These are phyloP conservation scores for Ampelocalamus luodianensis DNA, from an alignment of 176 grass and related monocot species.

Conservation along the genomic window DNA sequence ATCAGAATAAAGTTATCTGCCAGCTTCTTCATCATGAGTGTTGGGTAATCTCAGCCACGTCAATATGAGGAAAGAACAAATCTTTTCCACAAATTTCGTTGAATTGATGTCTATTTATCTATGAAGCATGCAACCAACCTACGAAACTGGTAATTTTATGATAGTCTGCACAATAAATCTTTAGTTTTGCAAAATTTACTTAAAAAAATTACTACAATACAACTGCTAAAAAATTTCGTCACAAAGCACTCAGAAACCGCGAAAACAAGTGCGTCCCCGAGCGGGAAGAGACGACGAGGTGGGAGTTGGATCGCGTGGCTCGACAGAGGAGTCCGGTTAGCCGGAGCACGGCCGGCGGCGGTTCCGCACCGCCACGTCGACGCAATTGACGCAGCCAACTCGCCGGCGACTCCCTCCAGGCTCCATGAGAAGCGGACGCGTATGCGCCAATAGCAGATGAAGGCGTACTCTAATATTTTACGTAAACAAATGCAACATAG, in stretches of 20 bases:
- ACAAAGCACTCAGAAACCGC: background rate
- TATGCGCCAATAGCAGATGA: background rate
- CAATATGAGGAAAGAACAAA: too few relatives aligned
- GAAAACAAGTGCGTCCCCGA: background rate
- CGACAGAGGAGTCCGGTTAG: background rate
- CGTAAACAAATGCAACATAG: background rate
- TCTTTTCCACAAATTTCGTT: too few relatives aligned
- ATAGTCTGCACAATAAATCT: too few relatives aligned
- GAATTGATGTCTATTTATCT: too few relatives aligned
- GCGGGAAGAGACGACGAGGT: background rate
- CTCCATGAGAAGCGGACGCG: too few relatives aligned
- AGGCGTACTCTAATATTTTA: background rate
- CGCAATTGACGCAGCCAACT: background rate
- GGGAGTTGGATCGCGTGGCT: background rate
- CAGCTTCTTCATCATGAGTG: background rate
- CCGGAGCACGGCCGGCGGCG: background rate
- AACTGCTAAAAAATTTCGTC: background rate
- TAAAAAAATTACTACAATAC: too few relatives aligned
- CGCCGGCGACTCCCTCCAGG: too few relatives aligned
- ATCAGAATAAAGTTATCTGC: background rate
- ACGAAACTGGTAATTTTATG: too few relatives aligned
- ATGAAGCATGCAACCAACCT: too few relatives aligned
- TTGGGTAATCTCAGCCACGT: background rate
- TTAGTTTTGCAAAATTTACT: too few relatives aligned
- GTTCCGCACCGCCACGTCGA: background rate